Evolutionary conservation across 768 basidiomycete genomes (phyloP), one percentile per base, ranked within the genome.

Genomic region (Tulasnella sp.): DNA sequence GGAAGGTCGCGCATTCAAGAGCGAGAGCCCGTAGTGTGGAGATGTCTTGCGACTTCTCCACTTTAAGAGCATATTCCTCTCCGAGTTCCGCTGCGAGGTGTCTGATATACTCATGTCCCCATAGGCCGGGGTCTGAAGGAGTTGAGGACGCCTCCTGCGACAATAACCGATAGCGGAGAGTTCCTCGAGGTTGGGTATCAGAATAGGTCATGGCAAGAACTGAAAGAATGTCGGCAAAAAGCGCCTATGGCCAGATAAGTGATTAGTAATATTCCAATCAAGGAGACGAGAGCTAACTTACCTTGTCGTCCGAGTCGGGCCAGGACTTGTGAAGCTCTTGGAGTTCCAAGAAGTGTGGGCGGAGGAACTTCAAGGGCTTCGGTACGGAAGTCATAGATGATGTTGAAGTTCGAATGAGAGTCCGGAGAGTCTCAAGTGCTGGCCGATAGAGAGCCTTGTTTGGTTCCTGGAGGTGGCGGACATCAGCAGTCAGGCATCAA

Each of bases 191-290:
- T 84, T 97, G 91, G 22, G 94, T 96, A 84, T 99, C 97, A 11
- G 96, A 98, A 82, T 99, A 99, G 8, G 97, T 99, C 97, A 99
- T 99, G 8, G 97, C 97, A 67, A 99, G 90, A 7, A 98, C 97
- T 49, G 97, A 98, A 36, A 99, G 88, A 77, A 99, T 98, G 80
- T 98, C 96, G 34, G 96, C 96, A 81, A 99, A 96, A 58, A 97
- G 88, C 79, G 92, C 91, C 95, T 97, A 82, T 3, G 31, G 45
- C 25, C 19, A 79, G 73, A 74, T 12, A n/a, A 68, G 4, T 45
- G 1, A 42, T 17, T 58, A 67, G 64, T 31, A 72, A 5, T 39
- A 52, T 71, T 76, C 17, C 9, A 3, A 5, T 39, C 9, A 3
- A 17, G 22, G 9, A 6, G 1, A 70, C 29, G n/a, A 70, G 37